Percentiles rank a stretch among this genome's conserved stretches.
These are phyloP conservation scores for Kodamaea kaohsiungensis DNA, from an alignment of 805 yeast species.

Conservation along the genomic window DNA sequence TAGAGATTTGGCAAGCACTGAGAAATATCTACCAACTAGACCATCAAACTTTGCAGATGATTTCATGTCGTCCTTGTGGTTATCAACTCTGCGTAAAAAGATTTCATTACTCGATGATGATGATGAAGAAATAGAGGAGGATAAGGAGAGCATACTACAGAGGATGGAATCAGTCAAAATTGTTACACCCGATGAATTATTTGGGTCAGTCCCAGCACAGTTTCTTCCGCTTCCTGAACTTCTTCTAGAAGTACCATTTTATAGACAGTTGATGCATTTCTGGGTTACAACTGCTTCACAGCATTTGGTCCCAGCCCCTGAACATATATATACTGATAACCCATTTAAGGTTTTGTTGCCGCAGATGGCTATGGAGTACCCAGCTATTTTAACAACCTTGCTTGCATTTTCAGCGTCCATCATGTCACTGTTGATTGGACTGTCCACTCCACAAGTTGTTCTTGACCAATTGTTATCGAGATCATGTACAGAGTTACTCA, in stretches of 20 bases:
- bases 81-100: neutral
- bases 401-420: constrained; percentile 45
- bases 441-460: constrained; percentile 34
- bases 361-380: constrained; percentile 61
- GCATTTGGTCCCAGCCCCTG: constrained; percentile 66
- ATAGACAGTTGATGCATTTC: constrained; percentile 61
- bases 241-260: constrained; percentile 57
- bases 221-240: constrained; percentile 56
- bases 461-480: constrained; percentile 55
- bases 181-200: constrained; percentile 14
- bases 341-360: constrained; percentile 71
- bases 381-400: constrained; percentile 57
- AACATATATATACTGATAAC: constrained; percentile 52
- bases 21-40: constrained; percentile 22
- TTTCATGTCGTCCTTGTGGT: neutral
- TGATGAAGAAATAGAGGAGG: constrained; percentile 8
- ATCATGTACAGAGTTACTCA: constrained; percentile 58
- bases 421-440: constrained; percentile 25
- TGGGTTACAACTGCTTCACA: constrained; percentile 62
- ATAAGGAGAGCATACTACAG: neutral
- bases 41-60: constrained; percentile 15
- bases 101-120: constrained; percentile 2
- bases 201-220: constrained; percentile 32
- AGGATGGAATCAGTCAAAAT: neutral
- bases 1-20: constrained; percentile 36